Conservation (phyloP, 495 filamentous ascomycete species). For the Penicillium ucsense region DNA sequence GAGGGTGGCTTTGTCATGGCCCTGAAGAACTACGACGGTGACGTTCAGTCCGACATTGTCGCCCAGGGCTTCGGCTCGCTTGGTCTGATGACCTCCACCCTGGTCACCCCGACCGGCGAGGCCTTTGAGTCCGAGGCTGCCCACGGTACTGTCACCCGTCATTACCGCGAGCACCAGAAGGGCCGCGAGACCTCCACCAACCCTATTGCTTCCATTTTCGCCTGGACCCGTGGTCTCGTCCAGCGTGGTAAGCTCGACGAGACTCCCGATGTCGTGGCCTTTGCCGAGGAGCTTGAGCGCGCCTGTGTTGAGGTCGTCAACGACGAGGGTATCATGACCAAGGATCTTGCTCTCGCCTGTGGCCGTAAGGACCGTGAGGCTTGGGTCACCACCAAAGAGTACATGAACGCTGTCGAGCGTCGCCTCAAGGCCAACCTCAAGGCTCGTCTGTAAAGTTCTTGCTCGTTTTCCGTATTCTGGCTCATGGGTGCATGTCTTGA, state of each 20-base stretch:
- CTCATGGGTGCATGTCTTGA: constrained; percentile 1
- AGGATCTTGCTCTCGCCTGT: constrained; percentile 87
- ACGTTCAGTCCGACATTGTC: constrained; percentile 96
- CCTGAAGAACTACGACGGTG: constrained; percentile 99
- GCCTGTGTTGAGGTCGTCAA: constrained; percentile 94
- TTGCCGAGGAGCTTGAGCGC: constrained; percentile 83
- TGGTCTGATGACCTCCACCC: constrained; percentile 94
- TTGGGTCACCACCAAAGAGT: constrained; percentile 84
- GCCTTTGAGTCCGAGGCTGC: constrained; percentile 97
- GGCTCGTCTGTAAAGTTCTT: constrained; percentile 26
- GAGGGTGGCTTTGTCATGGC: constrained; percentile 93
- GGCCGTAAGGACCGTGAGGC: constrained; percentile 71
- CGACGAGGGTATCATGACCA: constrained; percentile 93
- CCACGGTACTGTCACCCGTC: constrained; percentile 95
- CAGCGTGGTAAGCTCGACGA: constrained; percentile 85
- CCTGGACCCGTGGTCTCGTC: constrained; percentile 92
- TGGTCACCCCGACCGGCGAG: constrained; percentile 89
- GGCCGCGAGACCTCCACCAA: constrained; percentile 95
- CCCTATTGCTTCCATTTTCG: constrained; percentile 97
- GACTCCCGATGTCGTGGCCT: constrained; percentile 78
- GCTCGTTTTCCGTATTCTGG: constrained; percentile 2
- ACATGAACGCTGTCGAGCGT: constrained; percentile 81
- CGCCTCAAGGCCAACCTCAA: constrained; percentile 61
- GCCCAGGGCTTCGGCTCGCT: constrained; percentile 97
- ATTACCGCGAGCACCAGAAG: constrained; percentile 98